A percentile compares a stretch with the other conserved stretches of the same genome.
phyloP scores from a whole-genome alignment of 2,329 filamentous ascomycete species.

The Sporothrix humicola region DNA sequence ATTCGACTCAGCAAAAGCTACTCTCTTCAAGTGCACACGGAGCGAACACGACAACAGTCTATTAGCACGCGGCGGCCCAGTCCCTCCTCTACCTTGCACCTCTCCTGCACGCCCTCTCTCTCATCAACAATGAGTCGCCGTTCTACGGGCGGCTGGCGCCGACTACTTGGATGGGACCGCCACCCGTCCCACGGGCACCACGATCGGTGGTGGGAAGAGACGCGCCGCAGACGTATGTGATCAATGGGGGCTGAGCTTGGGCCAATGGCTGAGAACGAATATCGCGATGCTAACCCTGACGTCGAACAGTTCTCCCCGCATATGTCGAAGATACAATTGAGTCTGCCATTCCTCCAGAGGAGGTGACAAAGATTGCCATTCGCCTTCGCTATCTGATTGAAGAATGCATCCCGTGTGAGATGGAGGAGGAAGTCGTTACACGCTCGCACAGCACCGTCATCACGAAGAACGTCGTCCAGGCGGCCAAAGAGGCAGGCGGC shows the following conservation, averaged over 20 bases:
- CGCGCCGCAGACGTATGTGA: conserved; percentile 42
- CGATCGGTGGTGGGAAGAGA: conserved; percentile 44
- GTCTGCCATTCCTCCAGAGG: conserved; percentile 73
- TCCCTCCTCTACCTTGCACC: background rate
- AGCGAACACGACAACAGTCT: background rate
- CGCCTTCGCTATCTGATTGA: conserved; percentile 91
- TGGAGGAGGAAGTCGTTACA: conserved; percentile 77
- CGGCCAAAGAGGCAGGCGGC: conserved; percentile 81
- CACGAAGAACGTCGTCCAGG: conserved; percentile 76
- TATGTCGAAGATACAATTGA: conserved; percentile 63
- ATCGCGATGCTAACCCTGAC: background rate
- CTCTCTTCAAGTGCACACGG: background rate
- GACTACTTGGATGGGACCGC: conserved; percentile 44
- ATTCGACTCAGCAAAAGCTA: background rate
- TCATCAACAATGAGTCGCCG: conserved; percentile 30
- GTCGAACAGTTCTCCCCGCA: conserved; percentile 65
- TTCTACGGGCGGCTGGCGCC: conserved; percentile 38
- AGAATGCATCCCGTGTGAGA: conserved; percentile 85
- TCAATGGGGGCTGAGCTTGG: background rate
- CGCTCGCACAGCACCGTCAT: conserved; percentile 84
- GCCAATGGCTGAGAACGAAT: background rate
- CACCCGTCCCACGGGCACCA: conserved; percentile 40
- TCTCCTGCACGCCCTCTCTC: background rate
- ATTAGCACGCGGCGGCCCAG: background rate
- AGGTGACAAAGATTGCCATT: conserved; percentile 88